A percentile compares a stretch with the other conserved stretches of the same genome.
Evolutionary conservation across 2,329 filamentous ascomycete species (phyloP).

Genomic region (Colletotrichum sp.): DNA sequence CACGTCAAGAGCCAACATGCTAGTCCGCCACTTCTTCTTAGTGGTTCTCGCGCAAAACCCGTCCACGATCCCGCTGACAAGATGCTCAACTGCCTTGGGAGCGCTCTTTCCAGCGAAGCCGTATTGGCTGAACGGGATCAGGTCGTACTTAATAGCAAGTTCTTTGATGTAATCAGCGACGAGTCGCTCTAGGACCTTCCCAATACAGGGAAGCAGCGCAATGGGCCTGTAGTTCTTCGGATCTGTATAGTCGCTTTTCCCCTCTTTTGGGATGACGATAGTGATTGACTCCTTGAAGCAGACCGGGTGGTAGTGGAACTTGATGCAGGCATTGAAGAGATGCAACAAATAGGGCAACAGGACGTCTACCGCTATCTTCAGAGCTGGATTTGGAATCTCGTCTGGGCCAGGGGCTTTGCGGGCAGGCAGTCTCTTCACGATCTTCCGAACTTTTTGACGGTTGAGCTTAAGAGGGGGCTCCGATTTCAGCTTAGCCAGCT

Average conservation of each 20-base stretch:
- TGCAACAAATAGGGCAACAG: not conserved
- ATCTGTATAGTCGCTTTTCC: not conserved
- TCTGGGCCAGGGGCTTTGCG: not conserved
- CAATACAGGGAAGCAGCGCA: not conserved
- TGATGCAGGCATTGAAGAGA: not conserved
- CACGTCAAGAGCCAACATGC: not conserved
- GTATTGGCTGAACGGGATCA: not conserved
- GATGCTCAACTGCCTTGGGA: not conserved
- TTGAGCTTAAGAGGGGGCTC: not conserved
- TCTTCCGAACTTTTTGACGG: not conserved
- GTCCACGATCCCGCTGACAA: not conserved
- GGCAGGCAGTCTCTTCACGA: not conserved
- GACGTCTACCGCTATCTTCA: not conserved
- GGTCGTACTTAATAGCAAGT: not conserved
- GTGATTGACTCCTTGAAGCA: not conserved
- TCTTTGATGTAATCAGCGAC: not conserved
- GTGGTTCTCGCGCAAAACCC: not conserved
- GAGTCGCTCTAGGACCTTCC: not conserved
- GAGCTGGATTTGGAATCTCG: not conserved
- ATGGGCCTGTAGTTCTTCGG: not conserved
- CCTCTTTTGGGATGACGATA: not conserved
- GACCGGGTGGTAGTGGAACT: not conserved
- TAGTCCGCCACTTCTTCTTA: not conserved
- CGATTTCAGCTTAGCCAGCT: not conserved
- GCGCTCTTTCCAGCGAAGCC: not conserved